Evolutionary conservation across 345 rosid species (phyloP), one percentile per base, ranked within the genome.

Genomic region (Chamaenerion angustifolium): DNA sequence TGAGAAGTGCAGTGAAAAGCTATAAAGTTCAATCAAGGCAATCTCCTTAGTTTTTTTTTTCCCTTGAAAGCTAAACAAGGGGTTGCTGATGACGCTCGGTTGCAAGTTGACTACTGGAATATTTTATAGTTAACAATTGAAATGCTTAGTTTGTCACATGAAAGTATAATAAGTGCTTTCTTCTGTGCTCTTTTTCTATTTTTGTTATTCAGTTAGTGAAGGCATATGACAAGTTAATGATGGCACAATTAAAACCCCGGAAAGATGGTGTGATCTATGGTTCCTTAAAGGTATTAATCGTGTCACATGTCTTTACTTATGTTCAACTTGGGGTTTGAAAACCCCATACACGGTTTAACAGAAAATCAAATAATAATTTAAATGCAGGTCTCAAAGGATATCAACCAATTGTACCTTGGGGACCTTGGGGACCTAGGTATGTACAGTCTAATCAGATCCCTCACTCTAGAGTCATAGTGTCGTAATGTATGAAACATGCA

Each of bases 371-470:
- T 5, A 23, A 23, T 23, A 5, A 55, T 54, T 2, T 55, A 0
- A 61, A 46, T 70, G 59, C 76, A 92, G 99, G 99, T 92, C 55
- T 76, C 99, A 6, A 84, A 92, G 79, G 99, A 92, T 64, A 74
- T 88, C 65, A 92, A 78, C 95, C 99, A 2, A 58, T 88, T 55
- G 75, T 92, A n/a, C n/a, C n/a, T n/a, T n/a, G n/a, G n/a, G n/a
- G n/a, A 52, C 90, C 99, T 31, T 92, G 99, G 96, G 99, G 95
- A 42, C 99, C 96, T 13, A 92, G 99, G 99, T 92, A 51, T 54
- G 64, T 21, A 14, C 45, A 14, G n/a, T 54, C 23, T 50, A 14
- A 27, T 10, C 13, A 10, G 23, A 6, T 12, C 14, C 17, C 19
- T 19, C 6, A 11, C 16, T 12, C 16, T 31, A 18, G 56, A 40